Evolutionary conservation across 164 flowering plant species (phyloP), one percentile per base, ranked within the genome.

Genomic region (Liriodendron chinense): DNA sequence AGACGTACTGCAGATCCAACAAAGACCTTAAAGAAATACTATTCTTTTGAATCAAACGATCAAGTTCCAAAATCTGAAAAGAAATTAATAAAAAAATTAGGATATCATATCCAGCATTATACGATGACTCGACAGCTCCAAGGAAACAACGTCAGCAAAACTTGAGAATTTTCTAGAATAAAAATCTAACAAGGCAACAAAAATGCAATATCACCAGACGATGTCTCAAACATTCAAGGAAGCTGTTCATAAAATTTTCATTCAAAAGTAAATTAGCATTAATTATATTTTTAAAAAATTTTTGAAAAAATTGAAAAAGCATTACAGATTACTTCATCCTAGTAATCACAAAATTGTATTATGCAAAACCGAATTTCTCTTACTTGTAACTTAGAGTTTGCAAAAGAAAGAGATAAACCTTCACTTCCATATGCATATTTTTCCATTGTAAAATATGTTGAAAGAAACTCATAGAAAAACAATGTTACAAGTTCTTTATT

Each of bases 51-150:
- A 88, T 79, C 82, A 87, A 85, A 78, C 83, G 69, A 69, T 84
- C 82, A 72, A 90, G 89, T 66, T 88, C 88, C 82, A 86, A 78
- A 72, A 85, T 81, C 98, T 93, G 74, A 73, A 73, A 70, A 20
- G 16, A 48, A 73, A 59, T 13, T 1, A 73, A 22, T 28, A 50
- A 28, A 22, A 22, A 66, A 48, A 47, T 71, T 43, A 64, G 9
- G 53, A 70, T 74, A 50, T 43, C 74, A 64, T 22, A 67, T n/a
- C 25, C 66, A 20, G 66, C 1, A 61, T 68, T 72, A 18, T 34
- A 14, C 26, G n/a, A 67, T 26, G 43, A 14, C 2, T 1, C 47
- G 26, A 67, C 9, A 20, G 47, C n/a, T 64, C n/a, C 18, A 62
- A 69, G 25, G 59, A 62, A 63, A 47, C 24, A 21, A 24, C 28